phyloP scores from a whole-genome alignment of 1,284 basidiomycete genomes.

The Abortiporus biennis region DNA sequence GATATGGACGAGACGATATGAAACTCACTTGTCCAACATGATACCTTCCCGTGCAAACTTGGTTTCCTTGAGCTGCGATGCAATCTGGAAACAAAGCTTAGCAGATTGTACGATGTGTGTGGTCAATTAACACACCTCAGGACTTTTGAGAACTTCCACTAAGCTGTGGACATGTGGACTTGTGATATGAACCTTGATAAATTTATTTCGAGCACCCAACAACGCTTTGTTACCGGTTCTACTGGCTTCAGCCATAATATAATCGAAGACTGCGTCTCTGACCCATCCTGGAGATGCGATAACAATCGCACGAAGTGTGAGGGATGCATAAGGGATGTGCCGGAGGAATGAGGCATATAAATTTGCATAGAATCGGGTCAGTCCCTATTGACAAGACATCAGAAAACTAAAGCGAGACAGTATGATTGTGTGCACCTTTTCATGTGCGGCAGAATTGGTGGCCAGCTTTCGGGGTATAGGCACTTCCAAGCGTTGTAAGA shows the following conservation, averaged over 20 bases:
- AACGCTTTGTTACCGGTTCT: conserved; percentile 82
- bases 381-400: conserved; percentile 34
- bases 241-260: conserved; percentile 78
- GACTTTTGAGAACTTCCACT: conserved; percentile 91
- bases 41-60: conserved; percentile 96
- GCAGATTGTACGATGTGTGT: conserved; percentile 7
- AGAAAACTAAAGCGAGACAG: neutral
- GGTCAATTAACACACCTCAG: conserved; percentile 55
- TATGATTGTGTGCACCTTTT: conserved; percentile 41
- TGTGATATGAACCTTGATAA: conserved; percentile 86
- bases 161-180: conserved; percentile 96
- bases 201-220: conserved; percentile 73
- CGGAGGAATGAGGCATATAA: conserved; percentile 87
- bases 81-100: conserved; percentile 37
- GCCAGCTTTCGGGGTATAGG: conserved; percentile 90
- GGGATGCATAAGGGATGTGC: conserved; percentile 80
- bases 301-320: conserved; percentile 81
- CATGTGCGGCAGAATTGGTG: conserved; percentile 74
- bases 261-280: conserved; percentile 85
- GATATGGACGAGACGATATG: neutral
- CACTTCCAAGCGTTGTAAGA: conserved; percentile 88
- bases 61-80: conserved; percentile 85
- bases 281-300: conserved; percentile 97
- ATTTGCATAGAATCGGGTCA: conserved; percentile 77
- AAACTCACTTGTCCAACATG: conserved; percentile 76